phyloP scores from a whole-genome alignment of 805 yeast genomes.

The Hermanozyma aechmeae region DNA sequence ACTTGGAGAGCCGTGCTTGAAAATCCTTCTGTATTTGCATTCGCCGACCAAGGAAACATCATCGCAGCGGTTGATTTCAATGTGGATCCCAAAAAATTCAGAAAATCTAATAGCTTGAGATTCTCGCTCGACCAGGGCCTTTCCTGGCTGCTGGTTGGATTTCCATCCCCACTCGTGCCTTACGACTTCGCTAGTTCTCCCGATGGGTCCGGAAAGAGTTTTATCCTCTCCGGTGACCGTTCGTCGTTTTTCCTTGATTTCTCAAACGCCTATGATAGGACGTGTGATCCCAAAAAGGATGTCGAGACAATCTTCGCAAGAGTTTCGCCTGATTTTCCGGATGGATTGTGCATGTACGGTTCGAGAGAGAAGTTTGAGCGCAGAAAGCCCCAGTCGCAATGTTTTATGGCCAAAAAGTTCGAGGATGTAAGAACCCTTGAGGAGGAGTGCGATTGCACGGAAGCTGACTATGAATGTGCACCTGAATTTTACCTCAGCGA shows the following conservation, averaged over 20 bases:
- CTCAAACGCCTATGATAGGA: conserved; percentile 38
- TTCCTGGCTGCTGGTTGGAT: conserved; percentile 46
- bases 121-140: conserved; percentile 68
- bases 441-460: conserved; percentile 56
- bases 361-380: conserved; percentile 53
- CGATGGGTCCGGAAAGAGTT: conserved; percentile 61
- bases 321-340: conserved; percentile 15
- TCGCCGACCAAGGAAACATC: conserved; percentile 75
- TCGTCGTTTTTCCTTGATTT: conserved; percentile 51
- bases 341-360: conserved; percentile 54
- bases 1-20: conserved; percentile 54
- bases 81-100: no score
- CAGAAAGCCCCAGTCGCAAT: conserved; percentile 55
- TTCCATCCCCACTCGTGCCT: conserved; percentile 37
- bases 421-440: conserved; percentile 38
- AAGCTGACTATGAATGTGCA: conserved; percentile 64
- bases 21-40: conserved; percentile 39
- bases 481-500: conserved; percentile 29
- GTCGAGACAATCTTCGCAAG: conserved; percentile 60
- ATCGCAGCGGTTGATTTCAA: conserved; percentile 47
- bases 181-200: conserved; percentile 43
- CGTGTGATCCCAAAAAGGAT: conserved; percentile 38
- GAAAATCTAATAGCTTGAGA: no score
- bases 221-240: conserved; percentile 48
- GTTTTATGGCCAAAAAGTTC: conserved; percentile 44